Evolutionary conservation across 176 grass and related monocot genomes (phyloP), one percentile per base, ranked within the genome.

Genomic region (Avena atlantica): DNA sequence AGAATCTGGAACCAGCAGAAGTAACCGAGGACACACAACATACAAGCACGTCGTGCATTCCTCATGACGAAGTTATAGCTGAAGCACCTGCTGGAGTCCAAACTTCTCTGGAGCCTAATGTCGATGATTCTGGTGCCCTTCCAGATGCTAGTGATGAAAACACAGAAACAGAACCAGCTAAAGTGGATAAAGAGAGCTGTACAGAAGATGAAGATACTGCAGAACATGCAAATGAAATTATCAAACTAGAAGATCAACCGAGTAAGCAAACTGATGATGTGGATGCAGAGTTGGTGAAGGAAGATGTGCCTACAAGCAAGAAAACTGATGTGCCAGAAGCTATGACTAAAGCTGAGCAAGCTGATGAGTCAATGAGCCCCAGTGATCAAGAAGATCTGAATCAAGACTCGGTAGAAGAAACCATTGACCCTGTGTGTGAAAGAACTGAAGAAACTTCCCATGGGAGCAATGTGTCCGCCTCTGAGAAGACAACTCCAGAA

Each of bases 361-460:
- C 37, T 52, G 20, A 67, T 44, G 81, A 76, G 4, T 25, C 12
- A 29, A 50, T 27, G 27, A 69, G 27, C 9, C 40, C 40, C 40
- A 15, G 79, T 84, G 58, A 62, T 70, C 85, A 84, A 25, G 70
- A 90, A 86, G 75, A 50, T 68, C 20, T 80, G 42, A 68, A 85
- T 31, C 50, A 91, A 88, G 69, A 91, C 81, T 27, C 52, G 67
- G 16, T 25, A 69, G 70, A 76, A 87, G 67, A 87, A 50, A 75
- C 24, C 7, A 74, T 65, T 76, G 81, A 21, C 23, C 14, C 44
- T 25, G 57, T 74, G 20, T 14, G 9, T 67, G 74, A 40, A 87
- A 74, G 74, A 56, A 56, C 20, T 48, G 66, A 87, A 83, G 67
- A 79, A 79, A 74, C 48, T 40, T 45, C 36, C 9, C 6, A 84